phyloP scores from a whole-genome alignment of 208 protist genomes.

The Strigomonas culicis region DNA sequence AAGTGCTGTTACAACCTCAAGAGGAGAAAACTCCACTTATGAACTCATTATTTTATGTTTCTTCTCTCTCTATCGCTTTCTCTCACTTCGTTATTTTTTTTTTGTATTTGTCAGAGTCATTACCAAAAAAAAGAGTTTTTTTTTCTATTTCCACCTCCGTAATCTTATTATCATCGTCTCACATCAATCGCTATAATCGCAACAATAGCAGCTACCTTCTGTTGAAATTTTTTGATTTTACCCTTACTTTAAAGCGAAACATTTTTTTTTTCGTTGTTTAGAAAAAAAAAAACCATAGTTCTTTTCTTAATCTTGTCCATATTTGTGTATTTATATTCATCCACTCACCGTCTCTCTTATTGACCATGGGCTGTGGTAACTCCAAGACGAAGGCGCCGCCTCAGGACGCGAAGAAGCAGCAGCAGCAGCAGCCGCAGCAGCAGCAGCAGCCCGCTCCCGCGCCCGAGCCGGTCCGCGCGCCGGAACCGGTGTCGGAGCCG shows the following conservation, averaged over 20 bases:
- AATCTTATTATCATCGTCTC: background rate
- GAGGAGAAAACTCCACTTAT: background rate
- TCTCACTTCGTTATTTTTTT: background rate
- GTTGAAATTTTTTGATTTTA: slow-evolving; percentile 4
- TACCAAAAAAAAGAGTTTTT: background rate
- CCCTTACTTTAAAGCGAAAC: background rate
- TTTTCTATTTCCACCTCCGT: background rate
- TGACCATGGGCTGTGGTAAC: slow-evolving; percentile 11
- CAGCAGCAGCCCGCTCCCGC: slow-evolving; percentile 13
- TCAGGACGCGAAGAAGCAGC: slow-evolving; percentile 6
- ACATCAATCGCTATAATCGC: too few relatives aligned
- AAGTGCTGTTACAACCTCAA: too few relatives aligned
- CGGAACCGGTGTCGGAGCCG: background rate
- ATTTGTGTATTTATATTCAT: slow-evolving; percentile 2
- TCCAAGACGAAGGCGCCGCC: slow-evolving; percentile 13
- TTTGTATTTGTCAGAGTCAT: background rate
- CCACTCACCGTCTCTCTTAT: background rate
- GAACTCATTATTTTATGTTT: slow-evolving; percentile 3
- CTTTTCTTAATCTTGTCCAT: slow-evolving; percentile 5
- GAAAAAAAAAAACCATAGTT: background rate
- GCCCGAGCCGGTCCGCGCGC: background rate
- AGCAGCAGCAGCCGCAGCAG: slow-evolving; percentile 12
- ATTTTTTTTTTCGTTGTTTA: background rate
- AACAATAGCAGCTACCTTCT: too few relatives aligned
- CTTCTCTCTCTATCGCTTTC: slow-evolving; percentile 5